Evolutionary conservation across 192 early-diverging fungal species (phyloP).

Genomic region (Coemansia sp.): DNA sequence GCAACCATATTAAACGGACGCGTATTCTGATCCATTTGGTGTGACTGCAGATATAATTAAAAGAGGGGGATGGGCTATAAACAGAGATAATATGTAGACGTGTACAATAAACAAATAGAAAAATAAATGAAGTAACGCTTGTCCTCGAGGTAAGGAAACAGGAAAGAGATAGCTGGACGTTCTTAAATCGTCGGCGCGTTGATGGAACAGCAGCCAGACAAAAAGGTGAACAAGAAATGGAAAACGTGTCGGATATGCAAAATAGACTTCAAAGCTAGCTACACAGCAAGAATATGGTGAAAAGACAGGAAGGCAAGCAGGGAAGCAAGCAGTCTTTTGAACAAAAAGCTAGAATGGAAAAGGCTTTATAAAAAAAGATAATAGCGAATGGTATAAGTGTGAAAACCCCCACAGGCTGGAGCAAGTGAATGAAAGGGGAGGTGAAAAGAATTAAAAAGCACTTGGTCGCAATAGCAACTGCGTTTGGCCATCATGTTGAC

Average conservation of each 20-base stretch:
- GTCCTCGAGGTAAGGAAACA: background rate
- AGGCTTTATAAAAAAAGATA: background rate
- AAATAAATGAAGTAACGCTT: background rate
- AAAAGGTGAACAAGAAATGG: constrained; percentile 2
- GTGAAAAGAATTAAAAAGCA: constrained; percentile 17
- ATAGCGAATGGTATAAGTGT: background rate
- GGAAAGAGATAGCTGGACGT: background rate
- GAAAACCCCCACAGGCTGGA: background rate
- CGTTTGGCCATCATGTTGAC: background rate
- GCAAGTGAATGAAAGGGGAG: constrained; percentile 13
- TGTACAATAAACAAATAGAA: background rate
- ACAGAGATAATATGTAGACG: background rate
- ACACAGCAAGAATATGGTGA: background rate
- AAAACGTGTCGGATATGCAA: background rate
- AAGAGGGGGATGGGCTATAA: constrained; percentile 4
- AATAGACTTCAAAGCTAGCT: too few relatives aligned
- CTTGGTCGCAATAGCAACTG: constrained; percentile 4
- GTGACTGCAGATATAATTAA: background rate
- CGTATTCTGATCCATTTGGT: constrained; percentile 17
- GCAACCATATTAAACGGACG: constrained; percentile 22
- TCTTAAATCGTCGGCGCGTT: background rate
- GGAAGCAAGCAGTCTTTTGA: background rate
- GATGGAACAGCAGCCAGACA: background rate
- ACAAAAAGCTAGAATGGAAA: background rate
- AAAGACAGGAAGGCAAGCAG: background rate